These are phyloP conservation scores for Chaetoscypha palmicola DNA, from an alignment of 2,329 filamentous ascomycete genomes.

Conservation along the genomic window DNA sequence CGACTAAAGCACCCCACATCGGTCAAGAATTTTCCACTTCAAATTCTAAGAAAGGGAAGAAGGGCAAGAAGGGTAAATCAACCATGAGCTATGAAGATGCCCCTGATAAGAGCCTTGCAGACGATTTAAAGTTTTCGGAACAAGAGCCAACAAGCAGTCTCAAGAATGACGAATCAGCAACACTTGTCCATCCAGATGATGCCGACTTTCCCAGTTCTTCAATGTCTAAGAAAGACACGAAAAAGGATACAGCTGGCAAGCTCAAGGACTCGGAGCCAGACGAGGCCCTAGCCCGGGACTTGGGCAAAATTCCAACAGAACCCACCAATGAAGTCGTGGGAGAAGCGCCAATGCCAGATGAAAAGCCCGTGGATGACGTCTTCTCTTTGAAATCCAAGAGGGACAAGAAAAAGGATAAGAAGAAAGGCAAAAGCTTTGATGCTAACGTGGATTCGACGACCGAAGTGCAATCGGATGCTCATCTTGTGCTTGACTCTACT, in stretches of 20 bases:
- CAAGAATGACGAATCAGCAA: too few species aligned
- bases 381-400: conserved; percentile 21
- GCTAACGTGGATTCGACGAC: not conserved
- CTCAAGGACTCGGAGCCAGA: conserved; percentile 10
- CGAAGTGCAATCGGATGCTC: too few species aligned
- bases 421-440: conserved; percentile 1
- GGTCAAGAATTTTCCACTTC: conserved; percentile 1
- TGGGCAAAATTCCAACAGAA: too few species aligned
- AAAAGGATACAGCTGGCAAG: conserved; percentile 21
- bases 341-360: too few species aligned
- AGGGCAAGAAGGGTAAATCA: conserved; percentile 32
- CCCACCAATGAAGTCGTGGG: too few species aligned
- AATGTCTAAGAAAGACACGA: conserved; percentile 26
- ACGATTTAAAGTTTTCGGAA: too few species aligned
- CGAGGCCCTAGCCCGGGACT: too few species aligned
- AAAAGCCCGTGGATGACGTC: not conserved
- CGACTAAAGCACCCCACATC: not conserved
- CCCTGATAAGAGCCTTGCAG: not conserved
- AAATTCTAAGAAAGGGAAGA: conserved; percentile 27
- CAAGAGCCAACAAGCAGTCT: too few species aligned
- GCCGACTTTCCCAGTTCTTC: not conserved
- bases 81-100: conserved; percentile 12
- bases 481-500: too few species aligned
- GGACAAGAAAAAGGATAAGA: conserved; percentile 19
- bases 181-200: too few species aligned